Base-by-base conservation (phyloP, 2,329 filamentous ascomycete genomes). In the Penicillium polonicum region DNA sequence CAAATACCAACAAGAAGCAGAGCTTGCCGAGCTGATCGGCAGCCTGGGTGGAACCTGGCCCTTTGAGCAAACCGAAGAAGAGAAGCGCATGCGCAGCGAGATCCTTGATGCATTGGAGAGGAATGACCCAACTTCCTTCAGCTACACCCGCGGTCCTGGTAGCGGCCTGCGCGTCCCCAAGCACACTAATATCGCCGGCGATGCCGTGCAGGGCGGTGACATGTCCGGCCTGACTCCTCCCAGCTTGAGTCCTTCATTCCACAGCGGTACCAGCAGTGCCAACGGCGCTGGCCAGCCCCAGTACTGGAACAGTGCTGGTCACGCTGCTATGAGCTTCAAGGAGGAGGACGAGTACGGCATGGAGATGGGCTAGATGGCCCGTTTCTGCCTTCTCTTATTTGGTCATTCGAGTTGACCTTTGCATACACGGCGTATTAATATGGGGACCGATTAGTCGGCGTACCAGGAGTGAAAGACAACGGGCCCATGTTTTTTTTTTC, bases 301-400 rank as follows among this genome's bases (percentile, higher is more conserved):
- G 61, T 83, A 79, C 71, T 85, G 80, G 81, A 79, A 73, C 68
- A 77, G 68, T 59, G 76, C 75, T 25, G 78, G 78, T 19, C 77
- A 79, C 58, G 83, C 86, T 44, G 82, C 81, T 25, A 80, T 90
- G 70, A 87, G 88, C 72, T 91, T 97, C 78, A 96, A 96, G 76
- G 92, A 96, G 74, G 92, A 97, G 76, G 92, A 97, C 67, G 92
- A 96, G 77, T 96, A 90, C 70, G 86, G 86, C 70, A 95, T 96
- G 90, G 90, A 94, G 61, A 76, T 80, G 72, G 76, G 71, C 51
- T 75, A 66, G 35, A 38, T 42, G 17, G 41, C 36, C 44, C 39
- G 12, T 39, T 17, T 35, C 42, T 45, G 44, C 13, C 44, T 54
- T 36, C 17, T 55, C 38, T 36, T 43, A 60, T 36, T 45, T 50